Base-by-base conservation (phyloP, 2,329 filamentous ascomycete genomes). In the Septoria linicola region DNA sequence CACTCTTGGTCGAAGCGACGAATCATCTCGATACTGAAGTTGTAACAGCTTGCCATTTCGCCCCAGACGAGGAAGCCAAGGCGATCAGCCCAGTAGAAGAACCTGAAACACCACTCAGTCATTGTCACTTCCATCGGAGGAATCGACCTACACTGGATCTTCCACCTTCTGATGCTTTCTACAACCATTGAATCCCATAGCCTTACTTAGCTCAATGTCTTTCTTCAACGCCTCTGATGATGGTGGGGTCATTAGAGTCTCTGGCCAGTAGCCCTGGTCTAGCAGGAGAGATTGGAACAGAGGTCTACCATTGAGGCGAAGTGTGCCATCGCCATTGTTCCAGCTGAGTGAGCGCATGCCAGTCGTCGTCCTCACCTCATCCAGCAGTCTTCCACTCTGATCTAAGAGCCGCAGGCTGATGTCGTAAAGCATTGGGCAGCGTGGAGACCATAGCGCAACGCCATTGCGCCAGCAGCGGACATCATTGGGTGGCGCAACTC, bases 151-250 rank as follows among this genome's bases (percentile, higher is more conserved):
- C 43, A 76, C 53, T 0, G 81, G 80, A 41, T 82, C 79, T 66
- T 84, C 81, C 34, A 84, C 79, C 61, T 84, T 84, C 62, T 83
- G 80, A 64, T 84, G 81, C 68, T 84, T 84, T 50, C 81, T 74
- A 63, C 81, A 84, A 1, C 80, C 81, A 62, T 84, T 83, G 70
- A 84, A 81, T 7, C 81, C 81, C 78, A 84, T 81, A 14, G 71
- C 72, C 68, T 83, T 83, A 14, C 74, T 68, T 2, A 82, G 70
- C 52, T 78, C 72, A 52, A 83, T 82, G 59, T 84, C 81, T 0
- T 58, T 47, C 54, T 73, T 75, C 13, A 81, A 64, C 7, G 64
- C 62, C 6, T 74, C 67, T 0, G 71, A 65, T 0, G 72, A 72
- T 0, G 80, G 80, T 1, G 81, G 80, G 3, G 81, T 84, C 70